Evolutionary conservation across 2,329 filamentous ascomycete species (phyloP).

Genomic region (Trichoderma sp.): DNA sequence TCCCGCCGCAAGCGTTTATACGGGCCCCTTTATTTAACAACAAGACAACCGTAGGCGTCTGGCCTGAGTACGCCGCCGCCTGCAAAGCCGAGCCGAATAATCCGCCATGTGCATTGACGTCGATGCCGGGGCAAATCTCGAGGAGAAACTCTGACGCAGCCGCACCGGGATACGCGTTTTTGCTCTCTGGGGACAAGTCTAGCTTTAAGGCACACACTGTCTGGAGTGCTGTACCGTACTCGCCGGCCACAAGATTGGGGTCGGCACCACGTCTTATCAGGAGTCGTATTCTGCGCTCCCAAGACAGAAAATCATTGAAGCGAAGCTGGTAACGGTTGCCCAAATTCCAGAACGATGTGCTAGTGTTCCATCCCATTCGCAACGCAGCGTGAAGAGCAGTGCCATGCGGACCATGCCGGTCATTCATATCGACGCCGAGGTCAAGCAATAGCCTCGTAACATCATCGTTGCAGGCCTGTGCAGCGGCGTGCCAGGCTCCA

Average conservation of each 20-base stretch:
- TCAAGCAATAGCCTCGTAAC: not conserved
- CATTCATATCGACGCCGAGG: not conserved
- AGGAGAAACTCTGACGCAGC: not conserved
- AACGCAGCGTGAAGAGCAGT: conserved; percentile 3
- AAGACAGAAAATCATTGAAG: too few relatives aligned
- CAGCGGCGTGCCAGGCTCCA: not conserved
- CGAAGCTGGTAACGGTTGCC: too few relatives aligned
- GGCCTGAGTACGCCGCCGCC: conserved; percentile 24
- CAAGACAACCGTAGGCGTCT: not conserved
- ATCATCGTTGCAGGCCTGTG: not conserved
- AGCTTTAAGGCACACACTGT: conserved; percentile 14
- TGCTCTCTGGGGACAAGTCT: too few relatives aligned
- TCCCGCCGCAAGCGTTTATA: conserved; percentile 15
- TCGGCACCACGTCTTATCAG: conserved; percentile 19
- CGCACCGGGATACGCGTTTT: not conserved
- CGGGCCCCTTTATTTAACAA: conserved; percentile 26
- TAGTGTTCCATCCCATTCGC: too few relatives aligned
- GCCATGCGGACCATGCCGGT: not conserved
- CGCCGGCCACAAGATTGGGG: not conserved
- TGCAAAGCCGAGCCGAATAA: conserved; percentile 26
- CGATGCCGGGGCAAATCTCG: not conserved
- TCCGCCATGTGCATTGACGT: conserved; percentile 23
- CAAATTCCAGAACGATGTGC: too few relatives aligned
- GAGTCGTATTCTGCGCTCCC: conserved; percentile 1
- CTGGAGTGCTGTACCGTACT: conserved; percentile 25